Base-by-base conservation (phyloP, 2,329 filamentous ascomycete genomes). In the Nemania sp. region DNA sequence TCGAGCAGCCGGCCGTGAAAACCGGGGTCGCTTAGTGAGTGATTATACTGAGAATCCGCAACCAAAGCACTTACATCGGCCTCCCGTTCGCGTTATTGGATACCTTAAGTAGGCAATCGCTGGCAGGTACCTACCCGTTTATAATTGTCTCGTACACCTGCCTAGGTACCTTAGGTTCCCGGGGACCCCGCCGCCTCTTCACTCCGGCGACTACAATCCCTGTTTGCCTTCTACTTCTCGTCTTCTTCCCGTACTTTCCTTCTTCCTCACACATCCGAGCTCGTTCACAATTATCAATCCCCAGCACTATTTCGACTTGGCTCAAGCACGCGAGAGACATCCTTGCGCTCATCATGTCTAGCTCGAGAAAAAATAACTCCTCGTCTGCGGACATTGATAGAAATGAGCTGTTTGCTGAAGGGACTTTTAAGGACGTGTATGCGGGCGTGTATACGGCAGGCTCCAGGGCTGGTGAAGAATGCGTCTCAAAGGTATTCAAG, bases 401-500 rank as follows among this genome's bases (percentile, higher is more conserved):
- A 1, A 8, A 1, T 22, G 3, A 20, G 8, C 5, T 49, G 5
- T 62, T 62, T 8, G 53, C 59, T 11, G 54, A 53, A 2, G 64
- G 64, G 1, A 22, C 35, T 7, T 67, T 67, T 62, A 73, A 75
- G 22, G 74, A 66, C 67, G 77, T 79, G 6, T 73, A 73, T 24
- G 72, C 70, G 35, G 78, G 78, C 1, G 68, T 1, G 5, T 82
- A 82, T 65, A 74, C 24, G 1, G 38, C 18, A 2, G 80, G 79
- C 15, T 8, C 45, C 13, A 75, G 80, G 13, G n/a, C 7, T 0
- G 80, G 78, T 38, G 73, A 82, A 64, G 49, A 67, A 13, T 80
- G 79, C 51, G 80, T 82, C 15, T 1, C 29, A 52, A 82, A 82
- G 64, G 80, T 79, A 77, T 82, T 82, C 74, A 82, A 81, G 71